Conservation (phyloP, 306 rosid species). For the Lathyrus tuberosus region DNA sequence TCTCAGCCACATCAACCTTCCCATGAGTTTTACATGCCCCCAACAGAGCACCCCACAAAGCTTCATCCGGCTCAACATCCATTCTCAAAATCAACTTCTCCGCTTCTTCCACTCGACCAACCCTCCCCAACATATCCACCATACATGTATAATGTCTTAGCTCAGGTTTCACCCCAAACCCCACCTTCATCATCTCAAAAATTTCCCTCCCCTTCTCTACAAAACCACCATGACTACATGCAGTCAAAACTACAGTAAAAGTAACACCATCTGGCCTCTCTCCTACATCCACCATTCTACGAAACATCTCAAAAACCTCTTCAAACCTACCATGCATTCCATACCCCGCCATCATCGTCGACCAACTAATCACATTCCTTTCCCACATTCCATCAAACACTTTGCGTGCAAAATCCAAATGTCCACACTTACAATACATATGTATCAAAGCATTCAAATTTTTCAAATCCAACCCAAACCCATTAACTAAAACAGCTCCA, state of each 20-base stretch:
- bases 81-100: constrained; percentile 58
- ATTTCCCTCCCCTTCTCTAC: constrained; percentile 55
- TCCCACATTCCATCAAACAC: constrained; percentile 63
- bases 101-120: constrained; percentile 70
- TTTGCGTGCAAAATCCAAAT: constrained; percentile 48
- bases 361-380: constrained; percentile 57
- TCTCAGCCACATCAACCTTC: constrained; percentile 65
- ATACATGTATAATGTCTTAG: constrained; percentile 69
- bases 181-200: constrained; percentile 60
- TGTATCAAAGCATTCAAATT: constrained; percentile 62
- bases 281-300: constrained; percentile 59
- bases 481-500: constrained; percentile 56
- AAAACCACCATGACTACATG: constrained; percentile 77
- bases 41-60: constrained; percentile 57
- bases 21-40: constrained; percentile 69
- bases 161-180: constrained; percentile 55
- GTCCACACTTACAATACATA: constrained; percentile 64
- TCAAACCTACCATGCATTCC: constrained; percentile 60
- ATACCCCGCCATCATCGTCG: constrained; percentile 62
- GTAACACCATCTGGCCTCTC: constrained; percentile 56
- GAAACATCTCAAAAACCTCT: constrained; percentile 64
- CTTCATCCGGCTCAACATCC: constrained; percentile 60
- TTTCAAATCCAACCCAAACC: constrained; percentile 56
- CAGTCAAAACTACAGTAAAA: constrained; percentile 56
- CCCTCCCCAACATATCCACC: constrained; percentile 85